Base-by-base conservation (phyloP, 2,329 filamentous ascomycete genomes). In the Lasiodiplodia gonubiensis region DNA sequence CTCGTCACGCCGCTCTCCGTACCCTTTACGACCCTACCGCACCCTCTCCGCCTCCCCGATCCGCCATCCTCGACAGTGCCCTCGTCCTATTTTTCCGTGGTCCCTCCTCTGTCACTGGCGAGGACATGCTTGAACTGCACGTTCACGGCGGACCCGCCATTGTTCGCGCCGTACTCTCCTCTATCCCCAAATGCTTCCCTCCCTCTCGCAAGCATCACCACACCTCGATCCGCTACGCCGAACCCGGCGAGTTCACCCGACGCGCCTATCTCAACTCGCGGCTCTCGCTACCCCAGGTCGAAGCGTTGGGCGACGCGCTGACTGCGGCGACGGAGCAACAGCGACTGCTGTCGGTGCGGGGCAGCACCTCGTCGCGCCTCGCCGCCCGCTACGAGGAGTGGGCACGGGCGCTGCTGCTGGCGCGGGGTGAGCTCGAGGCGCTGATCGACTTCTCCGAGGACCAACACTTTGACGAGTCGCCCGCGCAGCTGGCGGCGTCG, bases 381-480 rank as follows among this genome's bases (percentile, higher is more conserved):
- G 88, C 92, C 0, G 84, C 85, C 68, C 88, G 89, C 21, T 99
- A 99, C 77, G 93, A 97, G 72, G 74, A 74, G 11, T 99, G 95
- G 95, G 88, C 94, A 30, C 82, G 87, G 70, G 84, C 89, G 70
- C 81, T 99, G 21, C 83, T 98, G 7, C 85, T 90, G 70, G 94
- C 94, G 11, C 88, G 95, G 2, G 95, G 93, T 11, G 94, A 98
- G 80, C 85, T 99, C 48, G 95, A 99, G 79, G 95, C 95, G 0
- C 81, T 99, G 71, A 98, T 99, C 69, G 95, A 99, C 79, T 99
- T 99, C 77, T 91, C 92, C 0, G 95, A 99, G 77, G 95, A 98
- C 74, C 94, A 99, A 79, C 92, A 98, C 80, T 97, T 99, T 74
- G 94, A 98, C 72, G 93, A 97, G 78, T 90, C 92, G 2, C 91